Evolutionary conservation across 352 stramenopile genomes (phyloP), one percentile per base, ranked within the genome.

Genomic region (Phytophthora cactorum): DNA sequence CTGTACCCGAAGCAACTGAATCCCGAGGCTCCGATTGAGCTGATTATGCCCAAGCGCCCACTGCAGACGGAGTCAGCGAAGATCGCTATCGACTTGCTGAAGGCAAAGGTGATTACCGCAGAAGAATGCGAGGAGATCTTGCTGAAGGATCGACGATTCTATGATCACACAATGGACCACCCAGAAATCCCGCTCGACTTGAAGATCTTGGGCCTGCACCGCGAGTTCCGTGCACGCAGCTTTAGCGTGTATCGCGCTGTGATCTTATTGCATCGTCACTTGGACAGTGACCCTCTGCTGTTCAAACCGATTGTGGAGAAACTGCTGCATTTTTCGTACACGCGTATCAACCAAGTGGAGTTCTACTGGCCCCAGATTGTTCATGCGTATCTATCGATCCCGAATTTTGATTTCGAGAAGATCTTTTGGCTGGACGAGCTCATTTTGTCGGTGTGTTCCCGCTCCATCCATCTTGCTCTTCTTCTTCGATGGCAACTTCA

Each of bases 311-410:
- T 95, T 41, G 84, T 95, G 49, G 87, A 95, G 57, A 89, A 89
- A 28, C 52, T 96, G 53, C 70, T 93, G 5, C 81, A 95, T 34
- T 95, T 95, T 63, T 94, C 88, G 43, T 95, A 95, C 75, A 92
- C 87, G 28, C 79, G 89, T 25, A 95, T 97, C 68, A 96, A 96
- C 62, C 85, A 97, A 72, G 86, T 97, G 46, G 91, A 97, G 66
- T 97, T 97, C 61, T 97, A 96, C 65, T 96, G 88, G 84, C 90
- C 89, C 15, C 91, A 97, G 74, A 92, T 97, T 34, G 82, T 97
- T 43, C 91, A 97, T 56, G 86, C 87, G 55, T 95, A 95, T 50
- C 52, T 97, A 50, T 95, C 84, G 17, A 85, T 96, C 53, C 88
- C 86, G 11, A 95, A 92, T 77, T 96, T 95, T 74, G 85, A 96